Base-by-base conservation (phyloP, 2,329 filamentous ascomycete genomes). In the Claviceps maximensis region DNA sequence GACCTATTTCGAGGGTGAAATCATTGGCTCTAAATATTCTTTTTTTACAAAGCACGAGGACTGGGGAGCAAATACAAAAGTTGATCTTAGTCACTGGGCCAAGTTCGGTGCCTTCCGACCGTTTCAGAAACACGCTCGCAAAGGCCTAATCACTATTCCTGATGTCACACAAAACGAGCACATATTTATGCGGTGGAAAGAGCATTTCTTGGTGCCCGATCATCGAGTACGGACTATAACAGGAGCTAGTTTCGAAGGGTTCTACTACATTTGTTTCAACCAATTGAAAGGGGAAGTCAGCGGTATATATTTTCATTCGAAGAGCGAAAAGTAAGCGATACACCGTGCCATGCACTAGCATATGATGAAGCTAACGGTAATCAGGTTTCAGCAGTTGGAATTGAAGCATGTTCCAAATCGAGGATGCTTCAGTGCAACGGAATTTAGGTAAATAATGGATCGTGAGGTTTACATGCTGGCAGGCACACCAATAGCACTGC, bases 241-340 rank as follows among this genome's bases (percentile, higher is more conserved):
- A 36, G 93, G 93, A 19, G 93, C 93, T 8, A 97, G 91, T 64
- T 98, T 97, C 56, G 93, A 98, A 65, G 93, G 93, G 0, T 98
- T 98, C 67, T 98, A 97, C 67, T 98, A 98, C 65, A 97, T 98
- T 59, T 96, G 90, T 72, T 97, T 97, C 73, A 95, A 97, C 68
- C 91, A 97, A 69, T 74, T 89, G 49, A 80, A 84, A 58, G 93
- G 91, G 8, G 84, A 79, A 58, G 86, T 98, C 42, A 90, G 83
- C 63, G 93, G 93, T 19, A 95, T 97, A 54, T 98, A 98, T 70
- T 98, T 95, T 67, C 93, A 98, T 71, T 87, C 88, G 13, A 95
- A 95, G 73, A 97, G 90, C 71, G 91, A 97, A 73, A 95, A 91
- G 88, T 96, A 71, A 71, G 86, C 31, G 79, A 5, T 21, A 15